Conservation (phyloP, 176 grass and related monocot genomes). For the Olyra latifolia region DNA sequence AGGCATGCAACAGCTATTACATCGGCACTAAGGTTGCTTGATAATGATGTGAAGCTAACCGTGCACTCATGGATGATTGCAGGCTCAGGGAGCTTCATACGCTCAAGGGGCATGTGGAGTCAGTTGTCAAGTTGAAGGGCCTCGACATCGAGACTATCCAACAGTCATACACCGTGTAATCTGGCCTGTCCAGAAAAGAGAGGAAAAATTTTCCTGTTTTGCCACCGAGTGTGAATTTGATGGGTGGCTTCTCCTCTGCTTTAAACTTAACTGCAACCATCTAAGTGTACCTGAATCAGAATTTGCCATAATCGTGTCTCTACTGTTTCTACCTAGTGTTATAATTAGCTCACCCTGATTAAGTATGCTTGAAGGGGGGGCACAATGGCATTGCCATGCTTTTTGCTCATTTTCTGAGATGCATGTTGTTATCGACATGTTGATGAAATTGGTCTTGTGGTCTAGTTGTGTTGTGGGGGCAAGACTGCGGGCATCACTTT, state of each 20-base stretch:
- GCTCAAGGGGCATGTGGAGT: constrained; percentile 74
- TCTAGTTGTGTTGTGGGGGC: neutral
- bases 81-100: constrained; percentile 73
- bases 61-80: neutral
- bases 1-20: neutral
- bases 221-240: constrained; percentile 24
- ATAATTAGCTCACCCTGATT: neutral
- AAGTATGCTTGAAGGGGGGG: constrained; percentile 18
- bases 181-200: neutral
- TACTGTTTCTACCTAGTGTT: neutral
- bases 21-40: neutral
- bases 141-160: constrained; percentile 76
- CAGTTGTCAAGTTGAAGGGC: constrained; percentile 72
- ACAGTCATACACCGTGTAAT: constrained; percentile 70
- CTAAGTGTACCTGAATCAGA: neutral
- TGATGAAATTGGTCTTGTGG: neutral
- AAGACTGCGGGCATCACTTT: neutral
- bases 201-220: neutral
- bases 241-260: constrained; percentile 13
- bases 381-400: neutral
- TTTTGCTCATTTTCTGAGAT: neutral
- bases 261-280: constrained; percentile 8
- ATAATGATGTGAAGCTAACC: neutral
- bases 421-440: neutral
- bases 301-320: neutral